A percentile compares a stretch with the other conserved stretches of the same genome.
phyloP scores from a whole-genome alignment of 2,329 filamentous ascomycete genomes.

The Plenodomus tracheiphilus region DNA sequence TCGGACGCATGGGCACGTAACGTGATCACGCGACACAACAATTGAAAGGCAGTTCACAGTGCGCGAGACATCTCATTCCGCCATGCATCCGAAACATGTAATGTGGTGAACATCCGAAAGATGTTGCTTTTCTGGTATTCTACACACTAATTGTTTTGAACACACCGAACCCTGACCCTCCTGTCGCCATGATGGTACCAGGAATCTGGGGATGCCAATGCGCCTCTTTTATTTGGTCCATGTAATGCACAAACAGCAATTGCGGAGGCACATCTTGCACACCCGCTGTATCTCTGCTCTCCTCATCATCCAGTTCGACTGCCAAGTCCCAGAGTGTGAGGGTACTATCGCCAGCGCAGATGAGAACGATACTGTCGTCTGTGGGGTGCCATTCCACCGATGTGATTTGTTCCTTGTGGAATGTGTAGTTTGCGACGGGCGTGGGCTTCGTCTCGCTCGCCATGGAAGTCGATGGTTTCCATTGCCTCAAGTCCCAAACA shows the following conservation, averaged over 20 bases:
- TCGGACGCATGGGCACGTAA: slow-evolving; percentile 9
- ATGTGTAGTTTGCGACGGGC: slow-evolving; percentile 89
- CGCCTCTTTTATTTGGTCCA: slow-evolving; percentile 90
- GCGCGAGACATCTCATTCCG: too few species aligned
- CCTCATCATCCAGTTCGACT: slow-evolving; percentile 95
- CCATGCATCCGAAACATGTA: too few species aligned
- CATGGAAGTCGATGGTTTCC: slow-evolving; percentile 70
- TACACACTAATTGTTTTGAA: slow-evolving; percentile 50
- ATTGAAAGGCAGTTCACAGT: too few species aligned
- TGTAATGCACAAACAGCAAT: slow-evolving; percentile 94
- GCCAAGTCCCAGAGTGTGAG: slow-evolving; percentile 96
- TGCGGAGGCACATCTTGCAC: slow-evolving; percentile 91
- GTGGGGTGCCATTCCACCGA: slow-evolving; percentile 97
- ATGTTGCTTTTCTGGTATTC: background rate
- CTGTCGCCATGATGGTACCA: slow-evolving; percentile 85
- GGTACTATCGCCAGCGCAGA: slow-evolving; percentile 90
- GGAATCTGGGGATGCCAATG: slow-evolving; percentile 99
- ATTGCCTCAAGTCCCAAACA: slow-evolving; percentile 94
- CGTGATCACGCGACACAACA: slow-evolving; percentile 21
- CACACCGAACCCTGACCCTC: slow-evolving; percentile 74
- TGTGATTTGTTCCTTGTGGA: slow-evolving; percentile 96
- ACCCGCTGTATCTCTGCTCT: slow-evolving; percentile 85
- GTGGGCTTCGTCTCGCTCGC: slow-evolving; percentile 60
- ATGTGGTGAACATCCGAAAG: background rate
- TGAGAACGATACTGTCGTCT: slow-evolving; percentile 92